phyloP scores from a whole-genome alignment of 2,329 filamentous ascomycete genomes.

The Stemphylium lycopersici region DNA sequence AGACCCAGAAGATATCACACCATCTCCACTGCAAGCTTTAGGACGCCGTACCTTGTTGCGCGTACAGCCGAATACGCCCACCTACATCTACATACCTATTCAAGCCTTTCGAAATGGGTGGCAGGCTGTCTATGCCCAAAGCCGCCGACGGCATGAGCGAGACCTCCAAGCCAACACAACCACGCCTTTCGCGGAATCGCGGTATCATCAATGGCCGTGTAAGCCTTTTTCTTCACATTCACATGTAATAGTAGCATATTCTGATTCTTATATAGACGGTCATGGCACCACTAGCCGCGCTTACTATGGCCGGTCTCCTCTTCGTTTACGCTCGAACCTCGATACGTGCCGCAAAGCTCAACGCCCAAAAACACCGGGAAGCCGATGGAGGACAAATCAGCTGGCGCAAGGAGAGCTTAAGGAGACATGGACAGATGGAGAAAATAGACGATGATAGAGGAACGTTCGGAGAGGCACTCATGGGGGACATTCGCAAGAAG shows the following conservation, averaged over 20 bases:
- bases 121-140: constrained; percentile 54
- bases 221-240: constrained; percentile 4
- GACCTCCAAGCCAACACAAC: constrained; percentile 42
- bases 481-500: constrained; percentile 42
- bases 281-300: constrained; percentile 66
- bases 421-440: constrained; percentile 59
- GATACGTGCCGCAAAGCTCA: constrained; percentile 69
- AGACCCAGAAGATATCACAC: constrained; percentile 9
- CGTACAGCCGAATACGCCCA: background rate
- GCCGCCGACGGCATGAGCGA: constrained; percentile 53
- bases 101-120: constrained; percentile 49
- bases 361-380: constrained; percentile 65
- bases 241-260: background rate
- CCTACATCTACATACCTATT: background rate
- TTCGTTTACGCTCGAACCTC: constrained; percentile 68
- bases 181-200: constrained; percentile 36
- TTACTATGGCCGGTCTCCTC: constrained; percentile 66
- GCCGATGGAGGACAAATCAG: constrained; percentile 62
- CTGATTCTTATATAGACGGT: constrained; percentile 51
- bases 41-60: background rate
- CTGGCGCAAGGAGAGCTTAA: constrained; percentile 61
- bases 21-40: constrained; percentile 4
- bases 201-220: constrained; percentile 48
- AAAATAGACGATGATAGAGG: constrained; percentile 48
- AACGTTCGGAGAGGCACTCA: constrained; percentile 43